Evolutionary conservation across 2,329 filamentous ascomycete genomes (phyloP), one percentile per base, ranked within the genome.

Genomic region (Chaetomium sp.): DNA sequence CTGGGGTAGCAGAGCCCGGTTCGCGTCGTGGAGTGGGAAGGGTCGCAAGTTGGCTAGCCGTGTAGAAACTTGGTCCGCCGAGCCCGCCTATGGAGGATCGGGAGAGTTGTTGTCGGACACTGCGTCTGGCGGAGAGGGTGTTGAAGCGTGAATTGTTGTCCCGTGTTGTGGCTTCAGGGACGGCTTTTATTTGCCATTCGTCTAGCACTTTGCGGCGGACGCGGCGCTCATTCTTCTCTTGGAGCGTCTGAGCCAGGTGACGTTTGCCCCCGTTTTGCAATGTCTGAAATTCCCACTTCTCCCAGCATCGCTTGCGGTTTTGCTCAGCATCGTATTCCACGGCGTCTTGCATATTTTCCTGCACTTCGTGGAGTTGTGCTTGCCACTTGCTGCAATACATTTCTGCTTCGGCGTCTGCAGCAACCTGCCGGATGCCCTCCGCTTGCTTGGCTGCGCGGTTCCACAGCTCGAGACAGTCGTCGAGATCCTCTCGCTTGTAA

Each of bases 341-440:
- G 9, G 66, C 67, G 41, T 67, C 65, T 43, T 62, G 56, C 46
- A 51, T 43, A 42, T 57, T 58, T 36, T 66, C 66, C 36, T 50
- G 53, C 36, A 52, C 46, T 32, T 62, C 64, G 12, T 61, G 53
- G 48, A 62, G 14, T 5, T 62, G 59, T 14, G 49, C 56, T 33
- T 61, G 57, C 66, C 65, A 68, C n/a, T 56, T 60, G 2, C 55
- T 55, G 45, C 57, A 57, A 42, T 65, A 64, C 11, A 65, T 62
- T 33, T 70, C 64, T 12, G 61, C 42, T 42, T 68, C 65, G 9
- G 65, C 54, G 62, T 64, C 64, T 19, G 62, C 63, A 27, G 68
- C 67, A 6, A 64, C 57, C 45, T 65, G 55, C 7, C 46, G 38
- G 10, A 66, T 58, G 41, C 62, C 59, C 10, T 53, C 54, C 9